Conservation (phyloP, 1,284 basidiomycete species). For the Stereum hirsutum region DNA sequence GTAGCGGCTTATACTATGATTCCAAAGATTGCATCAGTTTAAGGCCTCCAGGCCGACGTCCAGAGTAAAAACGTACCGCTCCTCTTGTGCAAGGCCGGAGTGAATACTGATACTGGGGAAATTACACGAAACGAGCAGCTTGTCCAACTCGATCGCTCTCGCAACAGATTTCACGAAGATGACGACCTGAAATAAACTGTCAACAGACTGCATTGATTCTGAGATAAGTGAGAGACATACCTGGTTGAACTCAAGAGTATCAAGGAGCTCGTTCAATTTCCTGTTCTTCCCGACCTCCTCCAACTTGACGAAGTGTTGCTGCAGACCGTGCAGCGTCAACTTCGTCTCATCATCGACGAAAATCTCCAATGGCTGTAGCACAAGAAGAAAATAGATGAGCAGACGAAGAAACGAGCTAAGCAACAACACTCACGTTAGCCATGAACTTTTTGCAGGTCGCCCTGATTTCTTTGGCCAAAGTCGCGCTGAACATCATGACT, state of each 20-base stretch:
- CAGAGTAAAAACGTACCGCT: conserved; percentile 59
- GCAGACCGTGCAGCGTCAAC: conserved; percentile 94
- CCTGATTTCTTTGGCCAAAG: conserved; percentile 94
- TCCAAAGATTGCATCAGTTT: conserved; percentile 2
- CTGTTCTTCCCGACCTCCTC: conserved; percentile 96
- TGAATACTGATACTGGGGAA: conserved; percentile 99
- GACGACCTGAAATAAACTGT: conserved; percentile 64
- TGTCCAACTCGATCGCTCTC: conserved; percentile 94
- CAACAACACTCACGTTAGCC: conserved; percentile 74
- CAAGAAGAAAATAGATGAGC: conserved; percentile 9
- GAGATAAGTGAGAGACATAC: conserved; percentile 26
- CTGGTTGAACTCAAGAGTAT: conserved; percentile 98
- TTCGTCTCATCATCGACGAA: conserved; percentile 99
- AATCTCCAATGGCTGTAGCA: conserved; percentile 87
- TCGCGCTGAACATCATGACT: conserved; percentile 99
- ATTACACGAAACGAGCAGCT: conserved; percentile 93
- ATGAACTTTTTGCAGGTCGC: conserved; percentile 99
- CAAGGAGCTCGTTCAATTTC: conserved; percentile 94
- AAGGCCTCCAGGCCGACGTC: conserved; percentile 4
- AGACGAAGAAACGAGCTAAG: background rate
- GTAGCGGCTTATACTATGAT: conserved; percentile 84
- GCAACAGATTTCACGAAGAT: conserved; percentile 99
- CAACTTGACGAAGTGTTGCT: conserved; percentile 97
- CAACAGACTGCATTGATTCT: background rate
- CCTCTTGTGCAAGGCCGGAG: conserved; percentile 89